These are phyloP conservation scores for Coriaria nepalensis DNA, from an alignment of 306 rosid species.

Conservation along the genomic window DNA sequence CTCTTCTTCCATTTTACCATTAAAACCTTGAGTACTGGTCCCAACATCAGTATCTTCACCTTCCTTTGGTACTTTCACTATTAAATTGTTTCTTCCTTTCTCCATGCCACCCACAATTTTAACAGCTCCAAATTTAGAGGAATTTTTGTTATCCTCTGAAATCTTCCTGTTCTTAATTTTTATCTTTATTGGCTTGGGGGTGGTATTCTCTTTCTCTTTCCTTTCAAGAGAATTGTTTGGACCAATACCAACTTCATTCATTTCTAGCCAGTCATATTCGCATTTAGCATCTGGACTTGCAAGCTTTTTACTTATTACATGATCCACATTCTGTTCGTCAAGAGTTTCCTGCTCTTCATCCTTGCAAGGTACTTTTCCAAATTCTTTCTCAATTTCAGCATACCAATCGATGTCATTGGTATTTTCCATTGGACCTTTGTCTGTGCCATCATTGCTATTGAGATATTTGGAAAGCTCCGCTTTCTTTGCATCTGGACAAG, in stretches of 20 bases:
- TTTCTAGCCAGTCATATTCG: slow-evolving; percentile 18
- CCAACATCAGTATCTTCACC: slow-evolving; percentile 26
- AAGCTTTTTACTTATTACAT: slow-evolving; percentile 17
- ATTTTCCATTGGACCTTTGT: slow-evolving; percentile 21
- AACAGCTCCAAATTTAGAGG: slow-evolving; percentile 28
- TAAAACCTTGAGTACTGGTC: slow-evolving; percentile 26
- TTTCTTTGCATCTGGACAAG: slow-evolving; percentile 15
- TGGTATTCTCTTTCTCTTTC: slow-evolving; percentile 27
- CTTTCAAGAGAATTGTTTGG: too few species aligned
- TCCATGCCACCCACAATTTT: slow-evolving; percentile 21
- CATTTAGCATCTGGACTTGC: slow-evolving; percentile 19
- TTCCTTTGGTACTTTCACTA: slow-evolving; percentile 17
- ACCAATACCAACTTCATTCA: slow-evolving; percentile 22
- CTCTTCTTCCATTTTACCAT: slow-evolving; percentile 27
- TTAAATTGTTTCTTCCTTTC: slow-evolving; percentile 9
- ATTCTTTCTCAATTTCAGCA: slow-evolving; percentile 14
- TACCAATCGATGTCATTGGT: slow-evolving; percentile 23
- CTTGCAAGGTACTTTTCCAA: slow-evolving; percentile 26
- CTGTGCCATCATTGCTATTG: slow-evolving; percentile 18
- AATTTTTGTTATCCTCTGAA: slow-evolving; percentile 18
- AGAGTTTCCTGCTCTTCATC: slow-evolving; percentile 20
- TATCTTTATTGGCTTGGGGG: slow-evolving; percentile 33
- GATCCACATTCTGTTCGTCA: slow-evolving; percentile 14
- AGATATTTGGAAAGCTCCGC: slow-evolving; percentile 19
- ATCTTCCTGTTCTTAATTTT: slow-evolving; percentile 34